phyloP scores from a whole-genome alignment of 2,329 filamentous ascomycete genomes.

The Immersiporthe knoxdaviesiana region DNA sequence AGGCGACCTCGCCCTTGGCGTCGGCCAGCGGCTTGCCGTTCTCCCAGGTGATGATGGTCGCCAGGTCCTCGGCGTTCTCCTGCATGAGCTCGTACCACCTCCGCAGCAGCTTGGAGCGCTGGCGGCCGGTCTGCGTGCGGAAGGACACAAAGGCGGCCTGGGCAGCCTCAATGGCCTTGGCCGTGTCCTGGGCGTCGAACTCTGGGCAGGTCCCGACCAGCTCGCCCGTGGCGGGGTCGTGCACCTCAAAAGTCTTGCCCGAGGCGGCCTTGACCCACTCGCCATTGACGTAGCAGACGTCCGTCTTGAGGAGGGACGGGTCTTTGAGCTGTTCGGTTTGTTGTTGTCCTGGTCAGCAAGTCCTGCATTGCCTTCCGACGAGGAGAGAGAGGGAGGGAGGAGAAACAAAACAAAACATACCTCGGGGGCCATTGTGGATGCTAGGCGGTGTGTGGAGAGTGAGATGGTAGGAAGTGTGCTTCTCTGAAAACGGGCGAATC shows the following conservation, averaged over 20 bases:
- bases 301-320: conserved; percentile 79
- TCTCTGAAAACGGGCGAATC: conserved; percentile 37
- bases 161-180: conserved; percentile 83
- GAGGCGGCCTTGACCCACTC: conserved; percentile 87
- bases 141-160: conserved; percentile 74
- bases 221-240: conserved; percentile 80
- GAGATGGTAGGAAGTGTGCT: conserved; percentile 34
- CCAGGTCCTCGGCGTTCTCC: conserved; percentile 78
- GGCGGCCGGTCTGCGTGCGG: conserved; percentile 71
- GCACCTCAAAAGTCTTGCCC: conserved; percentile 88
- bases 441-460: conserved; percentile 34
- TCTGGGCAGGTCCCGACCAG: conserved; percentile 85
- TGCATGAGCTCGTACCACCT: conserved; percentile 82
- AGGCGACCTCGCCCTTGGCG: conserved; percentile 71
- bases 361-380: too few species aligned
- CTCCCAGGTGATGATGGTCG: conserved; percentile 84
- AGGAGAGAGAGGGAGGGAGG: too few species aligned
- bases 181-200: conserved; percentile 75
- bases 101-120: conserved; percentile 73
- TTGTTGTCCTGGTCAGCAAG: not conserved
- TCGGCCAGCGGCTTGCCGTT: conserved; percentile 84
- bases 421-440: conserved; percentile 54
- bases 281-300: conserved; percentile 85
- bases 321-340: conserved; percentile 66
- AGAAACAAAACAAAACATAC: conserved; percentile 34